These are phyloP conservation scores for Calonectria pseudoturangicola DNA, from an alignment of 2,329 filamentous ascomycete species.

Conservation along the genomic window DNA sequence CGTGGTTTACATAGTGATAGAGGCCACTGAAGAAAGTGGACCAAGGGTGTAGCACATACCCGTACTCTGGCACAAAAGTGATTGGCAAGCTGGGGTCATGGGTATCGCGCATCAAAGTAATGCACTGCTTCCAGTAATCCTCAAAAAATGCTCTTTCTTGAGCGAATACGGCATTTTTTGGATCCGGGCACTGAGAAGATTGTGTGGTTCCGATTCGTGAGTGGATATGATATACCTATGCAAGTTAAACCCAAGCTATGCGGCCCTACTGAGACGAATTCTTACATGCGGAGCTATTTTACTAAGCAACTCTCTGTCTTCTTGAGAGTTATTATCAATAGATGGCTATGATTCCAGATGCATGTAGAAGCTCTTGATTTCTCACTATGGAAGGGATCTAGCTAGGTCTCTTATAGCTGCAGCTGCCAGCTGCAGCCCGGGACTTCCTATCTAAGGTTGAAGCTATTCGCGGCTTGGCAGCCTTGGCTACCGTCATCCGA, in stretches of 20 bases:
- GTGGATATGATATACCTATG: not conserved
- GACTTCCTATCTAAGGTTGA: too few species aligned
- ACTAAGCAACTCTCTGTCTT: not conserved
- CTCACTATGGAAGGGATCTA: too few species aligned
- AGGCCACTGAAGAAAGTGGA: too few species aligned
- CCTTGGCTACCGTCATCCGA: too few species aligned
- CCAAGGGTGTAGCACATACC: not conserved
- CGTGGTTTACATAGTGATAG: too few species aligned
- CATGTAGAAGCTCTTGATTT: too few species aligned
- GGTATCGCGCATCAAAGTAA: constrained; percentile 4
- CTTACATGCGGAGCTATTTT: constrained; percentile 6
- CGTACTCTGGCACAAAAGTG: not conserved
- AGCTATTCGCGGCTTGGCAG: too few species aligned
- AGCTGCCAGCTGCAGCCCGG: too few species aligned
- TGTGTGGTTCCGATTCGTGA: not conserved
- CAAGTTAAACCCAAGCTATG: not conserved
- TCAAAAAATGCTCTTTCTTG: not conserved
- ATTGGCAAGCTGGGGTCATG: not conserved
- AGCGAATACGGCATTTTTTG: not conserved
- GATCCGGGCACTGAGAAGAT: not conserved
- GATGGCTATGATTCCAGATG: too few species aligned
- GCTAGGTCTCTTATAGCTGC: too few species aligned
- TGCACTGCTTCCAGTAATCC: not conserved
- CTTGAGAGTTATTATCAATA: not conserved
- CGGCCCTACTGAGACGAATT: not conserved